Conservation (phyloP, 495 filamentous ascomycete genomes). For the Aspergillus ellipticus region DNA sequence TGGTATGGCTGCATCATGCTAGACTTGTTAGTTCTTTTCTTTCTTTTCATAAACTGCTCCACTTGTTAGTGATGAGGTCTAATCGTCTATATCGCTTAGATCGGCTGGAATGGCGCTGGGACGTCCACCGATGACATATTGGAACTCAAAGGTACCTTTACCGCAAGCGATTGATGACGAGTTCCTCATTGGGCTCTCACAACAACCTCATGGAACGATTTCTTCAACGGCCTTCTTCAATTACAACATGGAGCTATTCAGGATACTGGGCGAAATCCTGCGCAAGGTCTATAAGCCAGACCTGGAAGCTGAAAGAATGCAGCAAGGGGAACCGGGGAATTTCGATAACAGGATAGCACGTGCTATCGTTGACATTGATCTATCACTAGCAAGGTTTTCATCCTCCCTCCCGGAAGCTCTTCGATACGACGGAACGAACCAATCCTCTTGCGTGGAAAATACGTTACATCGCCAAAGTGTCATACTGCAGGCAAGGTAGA, state of each 20-base stretch:
- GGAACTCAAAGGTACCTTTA: constrained; percentile 26
- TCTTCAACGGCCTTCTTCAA: neutral
- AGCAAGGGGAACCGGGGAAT: no score
- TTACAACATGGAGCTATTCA: neutral
- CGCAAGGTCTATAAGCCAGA: neutral
- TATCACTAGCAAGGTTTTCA: no score
- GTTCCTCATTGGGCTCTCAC: neutral
- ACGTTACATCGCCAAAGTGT: no score
- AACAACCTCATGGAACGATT: neutral
- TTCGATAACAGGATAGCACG: no score
- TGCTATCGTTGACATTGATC: no score
- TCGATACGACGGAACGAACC: no score
- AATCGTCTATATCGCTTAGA: no score
- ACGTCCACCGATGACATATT: constrained; percentile 44
- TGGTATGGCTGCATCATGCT: constrained; percentile 48
- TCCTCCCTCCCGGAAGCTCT: no score
- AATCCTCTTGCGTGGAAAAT: no score
- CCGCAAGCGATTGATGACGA: neutral
- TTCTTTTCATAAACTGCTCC: neutral
- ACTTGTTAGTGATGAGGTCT: neutral
- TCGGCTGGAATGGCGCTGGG: constrained; percentile 47
- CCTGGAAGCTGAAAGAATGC: no score
- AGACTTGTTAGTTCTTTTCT: constrained; percentile 33
- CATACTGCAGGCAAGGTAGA: no score
- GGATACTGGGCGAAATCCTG: neutral